phyloP scores from a whole-genome alignment of 331 rosid genomes.

The Rhamnella rubrinervis region DNA sequence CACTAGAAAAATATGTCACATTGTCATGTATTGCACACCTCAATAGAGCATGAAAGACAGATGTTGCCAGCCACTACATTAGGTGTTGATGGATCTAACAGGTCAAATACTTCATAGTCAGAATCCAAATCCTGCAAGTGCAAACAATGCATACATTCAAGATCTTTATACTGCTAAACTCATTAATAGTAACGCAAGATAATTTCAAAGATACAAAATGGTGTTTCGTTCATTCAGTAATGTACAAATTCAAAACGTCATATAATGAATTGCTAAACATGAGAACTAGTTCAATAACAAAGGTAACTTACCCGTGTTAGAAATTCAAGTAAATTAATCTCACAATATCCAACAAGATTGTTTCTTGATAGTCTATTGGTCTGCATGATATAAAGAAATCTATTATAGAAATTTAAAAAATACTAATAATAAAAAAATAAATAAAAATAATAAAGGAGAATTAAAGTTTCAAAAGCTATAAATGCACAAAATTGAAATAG shows the following conservation, averaged over 20 bases:
- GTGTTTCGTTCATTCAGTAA: not conserved
- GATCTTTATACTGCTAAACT: not conserved
- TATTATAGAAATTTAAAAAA: not conserved
- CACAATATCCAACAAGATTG: slow-evolving; percentile 84
- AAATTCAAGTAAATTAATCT: slow-evolving; percentile 83
- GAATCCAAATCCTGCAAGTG: slow-evolving; percentile 59
- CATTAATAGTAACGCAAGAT: not conserved
- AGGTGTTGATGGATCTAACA: slow-evolving; percentile 73
- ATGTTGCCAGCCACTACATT: slow-evolving; percentile 67
- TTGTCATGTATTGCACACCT: slow-evolving; percentile 46
- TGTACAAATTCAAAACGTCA: not conserved
- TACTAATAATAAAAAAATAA: not conserved
- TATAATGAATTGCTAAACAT: not conserved
- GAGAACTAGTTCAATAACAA: slow-evolving; percentile 3
- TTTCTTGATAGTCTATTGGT: slow-evolving; percentile 78
- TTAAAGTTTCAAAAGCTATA: not conserved
- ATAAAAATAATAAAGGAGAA: no score
- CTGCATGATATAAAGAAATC: slow-evolving; percentile 39
- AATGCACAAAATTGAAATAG: not conserved
- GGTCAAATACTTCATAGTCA: slow-evolving; percentile 44
- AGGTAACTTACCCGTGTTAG: slow-evolving; percentile 57
- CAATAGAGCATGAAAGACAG: slow-evolving; percentile 69
- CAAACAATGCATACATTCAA: not conserved
- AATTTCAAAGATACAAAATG: not conserved
- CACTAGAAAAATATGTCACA: slow-evolving; percentile 9